phyloP scores from a whole-genome alignment of 441 rosid species.

The Gossypium gossypioides region DNA sequence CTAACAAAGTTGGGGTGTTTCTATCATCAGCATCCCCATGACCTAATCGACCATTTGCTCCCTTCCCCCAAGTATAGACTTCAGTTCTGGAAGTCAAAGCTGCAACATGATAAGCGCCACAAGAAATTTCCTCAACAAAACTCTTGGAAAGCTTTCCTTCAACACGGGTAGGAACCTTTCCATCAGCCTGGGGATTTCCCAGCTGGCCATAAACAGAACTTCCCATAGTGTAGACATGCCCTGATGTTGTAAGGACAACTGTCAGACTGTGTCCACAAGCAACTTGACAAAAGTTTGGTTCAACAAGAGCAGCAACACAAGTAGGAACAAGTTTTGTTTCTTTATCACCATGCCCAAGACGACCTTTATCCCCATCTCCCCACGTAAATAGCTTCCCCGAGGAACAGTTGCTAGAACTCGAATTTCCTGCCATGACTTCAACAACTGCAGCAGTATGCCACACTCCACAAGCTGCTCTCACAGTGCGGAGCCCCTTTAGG shows the following conservation, averaged over 20 bases:
- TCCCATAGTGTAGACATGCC: conserved; percentile 86
- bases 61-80: conserved; percentile 97
- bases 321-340: conserved; percentile 88
- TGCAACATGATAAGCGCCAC: conserved; percentile 94
- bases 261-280: conserved; percentile 86
- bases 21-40: conserved; percentile 87
- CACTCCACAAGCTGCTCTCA: conserved; percentile 89
- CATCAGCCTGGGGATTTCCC: conserved; percentile 81
- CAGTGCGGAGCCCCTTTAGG: conserved; percentile 87
- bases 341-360: conserved; percentile 91
- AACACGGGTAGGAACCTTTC: conserved; percentile 66
- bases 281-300: conserved; percentile 87
- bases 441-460: conserved; percentile 98
- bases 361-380: conserved; percentile 95
- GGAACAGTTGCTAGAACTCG: conserved; percentile 81
- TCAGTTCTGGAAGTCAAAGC: conserved; percentile 86
- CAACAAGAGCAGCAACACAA: conserved; percentile 92
- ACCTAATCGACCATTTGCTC: conserved; percentile 92
- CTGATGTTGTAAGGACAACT: conserved; percentile 76
- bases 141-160: conserved; percentile 80
- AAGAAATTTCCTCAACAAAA: conserved; percentile 82
- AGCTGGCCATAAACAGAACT: conserved; percentile 93
- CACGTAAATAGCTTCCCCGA: conserved; percentile 90
- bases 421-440: conserved; percentile 89
- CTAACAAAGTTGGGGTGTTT: conserved; percentile 72